Conservation (phyloP, 2,329 filamentous ascomycete genomes). For the Macrophomina phaseolina region DNA sequence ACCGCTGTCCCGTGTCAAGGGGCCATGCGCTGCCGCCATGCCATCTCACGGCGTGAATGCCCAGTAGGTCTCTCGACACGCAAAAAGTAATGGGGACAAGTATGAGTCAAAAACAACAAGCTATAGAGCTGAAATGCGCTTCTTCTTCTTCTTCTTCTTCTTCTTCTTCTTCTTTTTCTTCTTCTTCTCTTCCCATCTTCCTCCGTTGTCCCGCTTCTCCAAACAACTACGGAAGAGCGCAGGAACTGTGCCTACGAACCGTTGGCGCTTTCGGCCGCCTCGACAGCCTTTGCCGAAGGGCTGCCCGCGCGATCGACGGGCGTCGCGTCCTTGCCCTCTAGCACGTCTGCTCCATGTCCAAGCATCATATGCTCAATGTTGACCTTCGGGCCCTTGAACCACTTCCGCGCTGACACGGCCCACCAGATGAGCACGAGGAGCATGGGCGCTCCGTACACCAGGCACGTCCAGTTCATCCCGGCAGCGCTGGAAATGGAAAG, state of each 20-base stretch:
- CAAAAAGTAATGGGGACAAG: background rate
- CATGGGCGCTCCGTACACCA: conserved; percentile 72
- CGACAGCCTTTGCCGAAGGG: conserved; percentile 19
- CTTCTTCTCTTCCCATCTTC: background rate
- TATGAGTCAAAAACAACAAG: conserved; percentile 16
- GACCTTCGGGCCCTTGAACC: conserved; percentile 74
- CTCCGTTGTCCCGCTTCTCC: background rate
- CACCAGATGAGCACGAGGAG: conserved; percentile 65
- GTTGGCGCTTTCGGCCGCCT: conserved; percentile 9
- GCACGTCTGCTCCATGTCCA: conserved; percentile 44
- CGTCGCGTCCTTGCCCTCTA: conserved; percentile 41
- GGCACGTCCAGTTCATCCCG: conserved; percentile 71
- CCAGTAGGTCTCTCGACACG: background rate
- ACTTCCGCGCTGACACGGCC: conserved; percentile 66
- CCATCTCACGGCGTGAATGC: conserved; percentile 1
- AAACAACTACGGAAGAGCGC: background rate
- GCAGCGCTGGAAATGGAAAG: conserved; percentile 39
- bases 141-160: too few species aligned
- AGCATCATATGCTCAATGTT: conserved; percentile 65
- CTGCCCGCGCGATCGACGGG: conserved; percentile 19
- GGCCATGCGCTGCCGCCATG: conserved; percentile 1
- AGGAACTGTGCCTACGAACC: background rate
- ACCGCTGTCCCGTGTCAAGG: conserved; percentile 15
- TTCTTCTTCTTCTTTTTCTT: too few species aligned
- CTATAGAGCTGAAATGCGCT: background rate